Conservation (phyloP, 1,284 basidiomycete species). For the Earliella scabrosa region DNA sequence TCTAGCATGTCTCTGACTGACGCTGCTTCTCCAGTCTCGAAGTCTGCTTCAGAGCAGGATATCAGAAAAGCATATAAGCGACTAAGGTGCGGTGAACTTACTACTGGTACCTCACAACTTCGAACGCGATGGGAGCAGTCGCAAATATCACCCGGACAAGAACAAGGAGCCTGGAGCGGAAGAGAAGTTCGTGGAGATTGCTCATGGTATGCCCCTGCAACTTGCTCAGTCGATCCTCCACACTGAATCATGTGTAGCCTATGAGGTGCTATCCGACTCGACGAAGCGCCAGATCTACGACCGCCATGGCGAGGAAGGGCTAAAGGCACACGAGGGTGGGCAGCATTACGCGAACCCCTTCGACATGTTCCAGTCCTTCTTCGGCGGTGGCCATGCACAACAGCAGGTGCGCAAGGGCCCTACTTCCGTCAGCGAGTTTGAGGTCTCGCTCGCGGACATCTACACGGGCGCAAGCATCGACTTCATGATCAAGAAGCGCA, state of each 20-base stretch:
- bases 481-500: slow-evolving; percentile 86
- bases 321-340: slow-evolving; percentile 86
- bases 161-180: slow-evolving; percentile 86
- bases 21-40: slow-evolving; percentile 58
- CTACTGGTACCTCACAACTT: neutral
- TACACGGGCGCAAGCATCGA: slow-evolving; percentile 84
- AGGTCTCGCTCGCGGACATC: slow-evolving; percentile 86
- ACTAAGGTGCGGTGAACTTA: slow-evolving; percentile 70
- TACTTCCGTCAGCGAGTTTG: slow-evolving; percentile 84
- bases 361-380: slow-evolving; percentile 92
- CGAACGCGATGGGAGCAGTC: slow-evolving; percentile 3
- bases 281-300: slow-evolving; percentile 92
- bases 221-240: neutral
- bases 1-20: slow-evolving; percentile 34
- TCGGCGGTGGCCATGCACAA: slow-evolving; percentile 70
- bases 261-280: slow-evolving; percentile 87
- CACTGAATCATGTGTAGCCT: slow-evolving; percentile 58
- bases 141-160: slow-evolving; percentile 84
- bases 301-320: slow-evolving; percentile 89
- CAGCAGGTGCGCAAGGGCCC: slow-evolving; percentile 83
- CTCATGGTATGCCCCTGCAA: slow-evolving; percentile 64
- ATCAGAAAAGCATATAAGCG: slow-evolving; percentile 92
- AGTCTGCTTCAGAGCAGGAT: slow-evolving; percentile 82
- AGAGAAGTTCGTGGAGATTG: slow-evolving; percentile 87
- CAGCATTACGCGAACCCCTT: slow-evolving; percentile 83